Percentiles rank a stretch among this genome's conserved stretches.
Evolutionary conservation across 2,329 filamentous ascomycete genomes (phyloP).

Genomic region (Ilyonectria mors-panacis): DNA sequence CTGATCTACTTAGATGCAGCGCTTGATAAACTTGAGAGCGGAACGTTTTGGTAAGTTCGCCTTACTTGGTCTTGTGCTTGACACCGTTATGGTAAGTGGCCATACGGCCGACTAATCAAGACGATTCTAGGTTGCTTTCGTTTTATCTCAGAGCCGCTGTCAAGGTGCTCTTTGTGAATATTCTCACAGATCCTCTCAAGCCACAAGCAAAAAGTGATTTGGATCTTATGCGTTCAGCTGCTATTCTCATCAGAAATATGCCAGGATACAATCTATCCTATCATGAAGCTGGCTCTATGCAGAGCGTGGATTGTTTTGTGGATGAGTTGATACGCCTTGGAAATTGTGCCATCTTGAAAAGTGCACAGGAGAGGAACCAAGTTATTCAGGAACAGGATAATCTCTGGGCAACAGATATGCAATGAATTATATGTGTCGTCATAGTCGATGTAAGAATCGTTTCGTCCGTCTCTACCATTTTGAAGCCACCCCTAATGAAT

Average conservation of each 20-base stretch:
- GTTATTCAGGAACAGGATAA: too few relatives aligned
- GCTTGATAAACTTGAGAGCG: conserved; percentile 58
- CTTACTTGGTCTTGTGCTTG: not conserved
- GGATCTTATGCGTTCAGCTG: conserved; percentile 59
- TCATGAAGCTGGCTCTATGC: conserved; percentile 48
- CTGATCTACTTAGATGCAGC: conserved; percentile 63
- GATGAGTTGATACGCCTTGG: conserved; percentile 60
- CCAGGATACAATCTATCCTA: conserved; percentile 48
- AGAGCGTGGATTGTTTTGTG: conserved; percentile 58
- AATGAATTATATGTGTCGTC: too few relatives aligned
- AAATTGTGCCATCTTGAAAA: conserved; percentile 55
- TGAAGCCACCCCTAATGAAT: too few relatives aligned
- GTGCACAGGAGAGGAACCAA: too few relatives aligned
- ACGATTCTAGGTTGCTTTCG: conserved; percentile 61
- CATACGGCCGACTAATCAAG: not conserved
- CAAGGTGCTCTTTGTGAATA: conserved; percentile 68
- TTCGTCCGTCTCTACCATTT: too few relatives aligned
- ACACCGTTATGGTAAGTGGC: not conserved
- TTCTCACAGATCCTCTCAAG: conserved; percentile 64
- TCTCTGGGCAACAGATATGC: too few relatives aligned
- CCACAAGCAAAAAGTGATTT: conserved; percentile 61
- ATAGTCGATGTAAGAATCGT: too few relatives aligned
- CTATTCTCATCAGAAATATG: conserved; percentile 60
- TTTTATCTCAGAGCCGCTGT: conserved; percentile 71
- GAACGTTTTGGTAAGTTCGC: conserved; percentile 63